Evolutionary conservation across 1,284 basidiomycete genomes (phyloP).

Genomic region (Dichomitus squalens): DNA sequence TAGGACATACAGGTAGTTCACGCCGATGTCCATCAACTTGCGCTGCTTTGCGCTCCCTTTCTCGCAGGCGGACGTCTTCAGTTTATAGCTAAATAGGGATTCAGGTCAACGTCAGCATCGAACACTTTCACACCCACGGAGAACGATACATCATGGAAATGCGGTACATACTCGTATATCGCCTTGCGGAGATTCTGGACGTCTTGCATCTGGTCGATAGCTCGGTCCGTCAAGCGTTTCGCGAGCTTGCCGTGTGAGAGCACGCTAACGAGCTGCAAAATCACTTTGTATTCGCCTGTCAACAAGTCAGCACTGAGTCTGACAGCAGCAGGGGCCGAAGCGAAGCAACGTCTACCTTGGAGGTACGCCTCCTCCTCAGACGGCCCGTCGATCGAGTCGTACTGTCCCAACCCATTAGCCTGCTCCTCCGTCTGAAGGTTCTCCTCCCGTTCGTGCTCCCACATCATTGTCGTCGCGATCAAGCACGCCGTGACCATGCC

Average conservation of each 20-base stretch:
- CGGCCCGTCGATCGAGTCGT: conserved; percentile 74
- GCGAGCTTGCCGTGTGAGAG: conserved; percentile 88
- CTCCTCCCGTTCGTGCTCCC: conserved; percentile 47
- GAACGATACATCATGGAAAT: not conserved
- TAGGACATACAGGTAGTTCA: conserved; percentile 79
- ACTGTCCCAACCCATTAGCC: conserved; percentile 45
- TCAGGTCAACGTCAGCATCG: not conserved
- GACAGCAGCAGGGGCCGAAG: not conserved
- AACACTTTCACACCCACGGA: not conserved
- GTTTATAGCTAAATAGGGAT: conserved; percentile 70
- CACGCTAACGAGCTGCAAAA: conserved; percentile 91
- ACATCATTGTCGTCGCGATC: conserved; percentile 77
- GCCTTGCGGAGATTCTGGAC: conserved; percentile 94
- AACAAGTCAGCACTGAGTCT: not conserved
- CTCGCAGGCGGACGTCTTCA: conserved; percentile 85
- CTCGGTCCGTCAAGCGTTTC: conserved; percentile 89
- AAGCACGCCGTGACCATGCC: conserved; percentile 93
- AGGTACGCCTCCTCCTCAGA: conserved; percentile 87
- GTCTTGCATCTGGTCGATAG: conserved; percentile 90
- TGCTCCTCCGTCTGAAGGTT: conserved; percentile 37
- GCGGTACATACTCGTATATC: conserved; percentile 77
- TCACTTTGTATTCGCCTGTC: conserved; percentile 94
- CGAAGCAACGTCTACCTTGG: conserved; percentile 59
- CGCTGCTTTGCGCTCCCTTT: conserved; percentile 77
- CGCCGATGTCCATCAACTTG: conserved; percentile 72